Base-by-base conservation (phyloP, 208 protist genomes). In the Blechomonas ayalai region DNA sequence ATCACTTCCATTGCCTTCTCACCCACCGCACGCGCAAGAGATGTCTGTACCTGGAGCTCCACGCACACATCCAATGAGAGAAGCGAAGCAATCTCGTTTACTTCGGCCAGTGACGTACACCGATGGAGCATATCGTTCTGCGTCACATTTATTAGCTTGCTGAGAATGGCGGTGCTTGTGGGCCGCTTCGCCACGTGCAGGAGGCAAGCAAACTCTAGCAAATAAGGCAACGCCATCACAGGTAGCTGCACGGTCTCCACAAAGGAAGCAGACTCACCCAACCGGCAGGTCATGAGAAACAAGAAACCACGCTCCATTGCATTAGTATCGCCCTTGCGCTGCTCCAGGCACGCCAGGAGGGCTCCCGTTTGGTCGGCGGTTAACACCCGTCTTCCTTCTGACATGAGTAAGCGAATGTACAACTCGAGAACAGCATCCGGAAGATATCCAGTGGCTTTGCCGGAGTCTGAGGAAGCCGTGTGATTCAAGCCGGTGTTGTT, bases 401-500 rank as follows among this genome's bases (percentile, higher is more conserved):
- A 49, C 10, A 32, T 40, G 6, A 85, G 42, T 12, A 73, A 46
- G 4, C 67, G 71, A 7, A 88, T 28, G 37, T 75, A 86, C 16
- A 84, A 19, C 29, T 82, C 73, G 39, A 87, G 59, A 23, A 85
- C 55, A 16, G 77, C 64, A 32, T 78, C 65, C 0, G 78, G 74
- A 6, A 82, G 32, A 9, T 37, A 31, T 12, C 28, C 13, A 35
- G 40, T 15, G 40, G 22, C 39, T 9, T 8, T 8, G 20, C 39
- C 6, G 7, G 7, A 26, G 5, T 12, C 41, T 8, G 12, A 4
- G 19, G 43, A 39, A 9, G 20, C 16, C 7, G 10, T 0, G 28
- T 49, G 31, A 6, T 39, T 24, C 7, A 37, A 3, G 10, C 38
- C 43, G 4, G 43, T 49, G 13, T 39, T 34, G 2, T 27, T 32